phyloP scores from a whole-genome alignment of 768 basidiomycete species.

The Porphyrellus cyaneotinctus region DNA sequence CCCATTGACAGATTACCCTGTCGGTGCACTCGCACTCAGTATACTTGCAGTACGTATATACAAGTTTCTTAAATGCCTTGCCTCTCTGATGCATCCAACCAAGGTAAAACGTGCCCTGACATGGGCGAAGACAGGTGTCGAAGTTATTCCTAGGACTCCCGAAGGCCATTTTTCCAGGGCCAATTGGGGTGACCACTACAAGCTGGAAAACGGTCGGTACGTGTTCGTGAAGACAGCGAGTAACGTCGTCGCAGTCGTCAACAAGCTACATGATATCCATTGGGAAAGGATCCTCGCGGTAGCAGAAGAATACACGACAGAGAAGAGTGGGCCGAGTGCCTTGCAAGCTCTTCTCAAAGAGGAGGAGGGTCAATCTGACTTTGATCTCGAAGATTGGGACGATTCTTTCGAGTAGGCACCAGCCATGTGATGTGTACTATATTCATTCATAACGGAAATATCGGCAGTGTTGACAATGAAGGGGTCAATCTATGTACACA shows the following conservation, averaged over 20 bases:
- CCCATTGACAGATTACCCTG: not conserved
- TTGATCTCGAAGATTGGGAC: slow-evolving; percentile 4
- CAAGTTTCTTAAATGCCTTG: not conserved
- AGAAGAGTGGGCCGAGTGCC: not conserved
- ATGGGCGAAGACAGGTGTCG: not conserved
- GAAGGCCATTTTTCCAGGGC: not conserved
- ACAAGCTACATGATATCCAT: not conserved
- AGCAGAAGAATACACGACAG: not conserved
- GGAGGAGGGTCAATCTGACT: not conserved
- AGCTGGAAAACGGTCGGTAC: not conserved
- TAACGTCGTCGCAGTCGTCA: not conserved
- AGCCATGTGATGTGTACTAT: not conserved
- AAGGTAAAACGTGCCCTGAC: slow-evolving; percentile 1
- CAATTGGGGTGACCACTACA: slow-evolving; percentile 3
- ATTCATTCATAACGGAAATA: not conserved
- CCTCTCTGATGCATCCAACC: not conserved
- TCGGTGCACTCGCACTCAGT: not conserved
- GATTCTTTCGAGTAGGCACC: not conserved
- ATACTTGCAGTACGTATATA: not conserved
- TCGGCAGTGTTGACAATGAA: not conserved
- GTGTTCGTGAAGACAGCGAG: not conserved
- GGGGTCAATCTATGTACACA: not conserved
- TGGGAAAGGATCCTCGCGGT: not conserved
- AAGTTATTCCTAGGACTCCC: not conserved
- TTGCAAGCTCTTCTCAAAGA: not conserved